Evolutionary conservation across 2,329 filamentous ascomycete genomes (phyloP).

Genomic region (Cordyceps tenuipes): DNA sequence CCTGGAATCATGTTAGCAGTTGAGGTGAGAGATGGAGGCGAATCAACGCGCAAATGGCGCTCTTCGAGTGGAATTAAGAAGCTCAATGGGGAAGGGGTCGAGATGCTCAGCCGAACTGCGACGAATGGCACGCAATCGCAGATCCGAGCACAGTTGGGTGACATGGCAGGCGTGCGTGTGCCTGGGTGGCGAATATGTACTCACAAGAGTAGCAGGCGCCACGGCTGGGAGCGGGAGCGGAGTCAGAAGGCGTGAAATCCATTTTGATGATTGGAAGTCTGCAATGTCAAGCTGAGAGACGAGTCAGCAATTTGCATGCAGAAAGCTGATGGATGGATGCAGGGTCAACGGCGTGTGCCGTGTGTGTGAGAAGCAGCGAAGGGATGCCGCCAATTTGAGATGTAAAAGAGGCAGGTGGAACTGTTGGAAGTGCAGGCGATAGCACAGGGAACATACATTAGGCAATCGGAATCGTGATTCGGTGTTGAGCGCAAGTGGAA

Average conservation of each 20-base stretch:
- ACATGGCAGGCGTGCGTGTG: not conserved
- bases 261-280: conserved; percentile 23
- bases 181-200: conserved; percentile 17
- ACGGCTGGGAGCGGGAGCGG: conserved; percentile 19
- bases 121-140: not conserved
- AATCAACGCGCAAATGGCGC: not conserved
- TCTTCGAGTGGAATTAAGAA: not conserved
- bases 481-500: conserved; percentile 2
- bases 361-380: not conserved
- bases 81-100: too few species aligned
- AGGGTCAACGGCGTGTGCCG: not conserved
- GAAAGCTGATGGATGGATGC: not conserved
- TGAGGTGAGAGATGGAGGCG: not conserved
- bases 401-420: not conserved
- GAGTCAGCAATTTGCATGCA: not conserved
- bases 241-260: conserved; percentile 28
- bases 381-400: not conserved
- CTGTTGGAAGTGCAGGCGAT: not conserved
- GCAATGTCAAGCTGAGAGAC: not conserved
- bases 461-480: not conserved
- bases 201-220: conserved; percentile 47
- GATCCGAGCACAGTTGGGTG: not conserved
- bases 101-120: too few species aligned
- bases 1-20: conserved; percentile 13
- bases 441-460: not conserved